A percentile compares a stretch with the other conserved stretches of the same genome.
Conservation (phyloP, 202 grass and related monocot species). For the Hordeum pubiflorum region DNA sequence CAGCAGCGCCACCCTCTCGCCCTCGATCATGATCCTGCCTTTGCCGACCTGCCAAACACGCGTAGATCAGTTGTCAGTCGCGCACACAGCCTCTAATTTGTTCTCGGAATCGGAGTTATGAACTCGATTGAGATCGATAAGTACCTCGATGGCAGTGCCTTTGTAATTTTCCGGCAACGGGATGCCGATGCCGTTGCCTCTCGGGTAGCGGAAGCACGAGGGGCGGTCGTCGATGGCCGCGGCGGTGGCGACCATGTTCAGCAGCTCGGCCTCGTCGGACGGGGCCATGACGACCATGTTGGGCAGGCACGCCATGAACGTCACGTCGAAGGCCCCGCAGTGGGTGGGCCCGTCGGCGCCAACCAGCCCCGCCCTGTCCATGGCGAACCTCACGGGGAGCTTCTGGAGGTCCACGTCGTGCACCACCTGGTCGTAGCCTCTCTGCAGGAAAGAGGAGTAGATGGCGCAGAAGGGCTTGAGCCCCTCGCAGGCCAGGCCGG, state of each 20-base stretch:
- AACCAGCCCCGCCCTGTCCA: slow-evolving; percentile 86
- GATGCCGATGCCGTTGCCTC: slow-evolving; percentile 78
- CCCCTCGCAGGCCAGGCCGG: slow-evolving; percentile 79
- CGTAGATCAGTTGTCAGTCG: background rate
- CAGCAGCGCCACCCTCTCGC: slow-evolving; percentile 81
- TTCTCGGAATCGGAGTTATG: background rate
- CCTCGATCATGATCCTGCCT: slow-evolving; percentile 72
- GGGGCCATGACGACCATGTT: slow-evolving; percentile 99
- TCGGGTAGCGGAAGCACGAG: slow-evolving; percentile 80
- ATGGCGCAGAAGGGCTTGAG: slow-evolving; percentile 94
- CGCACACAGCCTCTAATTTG: background rate
- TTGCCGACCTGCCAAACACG: slow-evolving; percentile 50
- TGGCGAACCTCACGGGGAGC: slow-evolving; percentile 83
- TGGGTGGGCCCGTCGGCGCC: slow-evolving; percentile 90
- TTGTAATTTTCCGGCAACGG: slow-evolving; percentile 74
- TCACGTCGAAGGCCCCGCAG: slow-evolving; percentile 82
- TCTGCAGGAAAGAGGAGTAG: slow-evolving; percentile 93
- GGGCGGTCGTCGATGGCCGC: slow-evolving; percentile 83
- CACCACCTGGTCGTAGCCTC: slow-evolving; percentile 86
- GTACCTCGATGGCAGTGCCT: slow-evolving; percentile 72
- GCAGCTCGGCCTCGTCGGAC: slow-evolving; percentile 80
- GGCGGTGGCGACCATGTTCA: slow-evolving; percentile 94
- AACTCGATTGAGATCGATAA: background rate
- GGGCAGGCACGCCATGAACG: slow-evolving; percentile 89
- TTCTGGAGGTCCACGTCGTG: slow-evolving; percentile 96